These are phyloP conservation scores for Fonsecaea pedrosoi DNA, from an alignment of 2,329 filamentous ascomycete species.

Conservation along the genomic window DNA sequence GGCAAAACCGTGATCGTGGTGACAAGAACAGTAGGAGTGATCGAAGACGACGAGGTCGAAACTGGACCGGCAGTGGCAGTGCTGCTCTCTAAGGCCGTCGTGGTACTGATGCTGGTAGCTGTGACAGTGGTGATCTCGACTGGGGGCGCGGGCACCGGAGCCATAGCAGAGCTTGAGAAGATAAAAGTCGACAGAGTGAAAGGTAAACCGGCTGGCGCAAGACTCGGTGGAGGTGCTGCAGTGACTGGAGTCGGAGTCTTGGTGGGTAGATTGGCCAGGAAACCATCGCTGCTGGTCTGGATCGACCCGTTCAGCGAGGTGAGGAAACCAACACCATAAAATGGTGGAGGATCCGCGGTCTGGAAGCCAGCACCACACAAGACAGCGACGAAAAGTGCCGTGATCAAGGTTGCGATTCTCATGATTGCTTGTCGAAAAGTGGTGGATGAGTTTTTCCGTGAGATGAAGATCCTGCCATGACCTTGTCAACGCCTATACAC, in stretches of 20 bases:
- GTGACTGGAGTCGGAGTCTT: background rate
- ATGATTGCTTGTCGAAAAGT: background rate
- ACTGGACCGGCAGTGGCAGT: background rate
- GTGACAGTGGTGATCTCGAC: background rate
- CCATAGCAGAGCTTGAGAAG: background rate
- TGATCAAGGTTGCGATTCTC: conserved; percentile 2
- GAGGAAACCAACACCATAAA: background rate
- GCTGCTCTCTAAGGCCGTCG: background rate
- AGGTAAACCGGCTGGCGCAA: background rate
- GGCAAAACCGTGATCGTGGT: conserved; percentile 2
- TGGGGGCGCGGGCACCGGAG: background rate
- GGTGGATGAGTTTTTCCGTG: background rate
- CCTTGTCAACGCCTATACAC: background rate
- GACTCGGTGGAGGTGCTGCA: background rate
- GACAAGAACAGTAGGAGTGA: background rate
- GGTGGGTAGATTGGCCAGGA: background rate
- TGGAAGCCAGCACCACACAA: background rate
- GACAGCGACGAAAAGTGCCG: background rate
- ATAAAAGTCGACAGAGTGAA: background rate
- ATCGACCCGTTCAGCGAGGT: background rate
- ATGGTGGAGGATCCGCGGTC: background rate
- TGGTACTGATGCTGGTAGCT: background rate
- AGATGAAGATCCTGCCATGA: background rate
- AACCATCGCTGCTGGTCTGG: conserved; percentile 2
- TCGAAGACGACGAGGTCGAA: background rate